Evolutionary conservation across 441 rosid species (phyloP), one percentile per base, ranked within the genome.

Genomic region (Adansonia grandidieri): DNA sequence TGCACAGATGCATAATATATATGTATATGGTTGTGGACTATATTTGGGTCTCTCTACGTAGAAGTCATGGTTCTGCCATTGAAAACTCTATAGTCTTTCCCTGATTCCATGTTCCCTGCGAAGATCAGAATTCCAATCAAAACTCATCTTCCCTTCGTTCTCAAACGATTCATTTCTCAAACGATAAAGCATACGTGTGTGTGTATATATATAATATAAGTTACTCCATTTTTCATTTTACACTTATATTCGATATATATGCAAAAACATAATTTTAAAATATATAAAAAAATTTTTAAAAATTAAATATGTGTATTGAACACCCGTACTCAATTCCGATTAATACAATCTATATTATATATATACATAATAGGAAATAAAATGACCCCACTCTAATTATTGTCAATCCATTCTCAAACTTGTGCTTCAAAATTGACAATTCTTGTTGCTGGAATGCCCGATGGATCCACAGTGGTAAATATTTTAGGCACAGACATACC

Each of bases 401-500:
- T 57, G 20, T 57, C 28, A 73, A 42, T 11, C 56, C 44, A 50
- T 71, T 65, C 54, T 40, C 44, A 74, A 64, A 79, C 74, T 14
- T 69, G 45, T 77, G 81, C 71, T 5, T 76, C 80, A 63, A 80
- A 73, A n/a, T 80, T 78, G 42, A 61, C 58, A 48, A 56, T 51
- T 74, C 83, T 85, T 50, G 81, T 32, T 74, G 79, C 71, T 13
- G 85, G 73, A 62, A 37, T 50, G 75, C 54, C 65, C 22, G 74
- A 79, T 56, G 77, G 17, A 71, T 80, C 81, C 6, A 48, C 45
- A 2, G 79, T 66, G 10, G 80, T 79, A 79, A 83, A 40, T 32
- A 81, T 51, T 50, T 77, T 84, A 75, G 86, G 86, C 17, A 81
- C 82, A 1, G 85, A 83, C 86, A 85, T 79, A 19, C 83, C 83